Evolutionary conservation across 495 filamentous ascomycete species (phyloP).

Genomic region (Lentithecium fluviatile): DNA sequence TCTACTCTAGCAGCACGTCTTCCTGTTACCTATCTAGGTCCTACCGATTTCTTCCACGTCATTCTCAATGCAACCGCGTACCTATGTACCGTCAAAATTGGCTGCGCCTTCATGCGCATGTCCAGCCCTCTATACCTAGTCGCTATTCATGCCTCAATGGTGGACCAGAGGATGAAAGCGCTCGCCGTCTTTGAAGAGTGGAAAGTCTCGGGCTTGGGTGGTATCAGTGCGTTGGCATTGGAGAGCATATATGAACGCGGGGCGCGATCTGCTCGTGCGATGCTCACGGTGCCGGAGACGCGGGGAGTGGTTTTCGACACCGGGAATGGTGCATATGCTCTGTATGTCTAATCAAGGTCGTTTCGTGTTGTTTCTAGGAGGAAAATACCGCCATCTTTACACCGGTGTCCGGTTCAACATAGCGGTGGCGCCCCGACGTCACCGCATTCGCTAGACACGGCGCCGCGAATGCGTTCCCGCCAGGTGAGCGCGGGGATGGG

Average conservation of each 20-base stretch:
- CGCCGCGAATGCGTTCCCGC: no score
- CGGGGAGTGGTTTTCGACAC: background rate
- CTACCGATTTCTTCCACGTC: constrained; percentile 4
- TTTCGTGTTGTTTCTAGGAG: no score
- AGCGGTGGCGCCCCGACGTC: no score
- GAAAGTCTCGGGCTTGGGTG: background rate
- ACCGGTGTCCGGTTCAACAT: no score
- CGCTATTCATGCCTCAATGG: constrained; percentile 2
- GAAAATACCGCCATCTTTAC: no score
- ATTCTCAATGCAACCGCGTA: constrained; percentile 12
- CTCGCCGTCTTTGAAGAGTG: constrained; percentile 9
- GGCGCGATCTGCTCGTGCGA: background rate
- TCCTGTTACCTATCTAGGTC: constrained; percentile 6
- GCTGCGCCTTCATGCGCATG: constrained; percentile 30
- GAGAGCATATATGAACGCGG: background rate
- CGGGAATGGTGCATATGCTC: background rate
- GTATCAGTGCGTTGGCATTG: background rate
- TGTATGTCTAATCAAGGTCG: no score
- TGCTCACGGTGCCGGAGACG: background rate
- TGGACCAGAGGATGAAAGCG: constrained; percentile 8
- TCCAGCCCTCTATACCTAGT: constrained; percentile 22
- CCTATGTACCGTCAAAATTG: constrained; percentile 8
- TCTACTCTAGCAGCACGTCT: constrained; percentile 9
- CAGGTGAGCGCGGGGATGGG: no score
- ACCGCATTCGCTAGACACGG: no score